These are phyloP conservation scores for Calonectria ilicicola DNA, from an alignment of 2,329 filamentous ascomycete genomes.

Conservation along the genomic window DNA sequence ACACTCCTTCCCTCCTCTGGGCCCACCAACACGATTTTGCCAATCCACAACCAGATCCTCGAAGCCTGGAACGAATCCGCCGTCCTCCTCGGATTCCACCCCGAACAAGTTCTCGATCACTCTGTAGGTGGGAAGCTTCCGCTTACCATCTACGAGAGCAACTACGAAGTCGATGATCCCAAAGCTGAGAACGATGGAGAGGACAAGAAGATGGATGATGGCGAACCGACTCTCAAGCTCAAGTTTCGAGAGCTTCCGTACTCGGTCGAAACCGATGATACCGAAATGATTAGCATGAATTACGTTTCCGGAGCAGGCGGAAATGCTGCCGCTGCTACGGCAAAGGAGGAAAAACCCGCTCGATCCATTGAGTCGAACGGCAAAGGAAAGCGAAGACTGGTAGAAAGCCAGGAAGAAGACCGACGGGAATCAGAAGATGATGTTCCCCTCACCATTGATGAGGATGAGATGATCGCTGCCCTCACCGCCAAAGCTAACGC, in stretches of 20 bases:
- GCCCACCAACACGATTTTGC: conserved; percentile 75
- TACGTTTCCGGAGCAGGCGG: conserved; percentile 89
- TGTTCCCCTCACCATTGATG: conserved; percentile 65
- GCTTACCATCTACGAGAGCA: conserved; percentile 90
- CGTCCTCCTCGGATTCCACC: conserved; percentile 90
- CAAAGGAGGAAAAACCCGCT: conserved; percentile 56
- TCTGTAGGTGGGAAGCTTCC: conserved; percentile 84
- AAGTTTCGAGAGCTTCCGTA: conserved; percentile 88
- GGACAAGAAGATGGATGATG: conserved; percentile 79
- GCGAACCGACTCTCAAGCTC: conserved; percentile 67
- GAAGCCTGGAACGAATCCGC: conserved; percentile 83
- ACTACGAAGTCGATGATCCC: conserved; percentile 76
- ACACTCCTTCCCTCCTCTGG: conserved; percentile 80
- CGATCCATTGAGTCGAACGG: conserved; percentile 60
- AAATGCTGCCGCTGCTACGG: conserved; percentile 75
- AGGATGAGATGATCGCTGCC: conserved; percentile 71
- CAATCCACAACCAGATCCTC: conserved; percentile 83
- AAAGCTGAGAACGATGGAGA: conserved; percentile 64
- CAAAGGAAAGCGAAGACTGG: conserved; percentile 63
- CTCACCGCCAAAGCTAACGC: conserved; percentile 92
- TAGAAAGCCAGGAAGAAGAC: conserved; percentile 47
- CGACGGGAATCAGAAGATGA: conserved; percentile 50
- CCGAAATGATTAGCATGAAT: conserved; percentile 97
- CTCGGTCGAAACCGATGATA: conserved; percentile 91
- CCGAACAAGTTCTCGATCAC: conserved; percentile 65